Evolutionary conservation across 169 alveolate genomes (phyloP).

Genomic region (Plasmodium gonderi): DNA sequence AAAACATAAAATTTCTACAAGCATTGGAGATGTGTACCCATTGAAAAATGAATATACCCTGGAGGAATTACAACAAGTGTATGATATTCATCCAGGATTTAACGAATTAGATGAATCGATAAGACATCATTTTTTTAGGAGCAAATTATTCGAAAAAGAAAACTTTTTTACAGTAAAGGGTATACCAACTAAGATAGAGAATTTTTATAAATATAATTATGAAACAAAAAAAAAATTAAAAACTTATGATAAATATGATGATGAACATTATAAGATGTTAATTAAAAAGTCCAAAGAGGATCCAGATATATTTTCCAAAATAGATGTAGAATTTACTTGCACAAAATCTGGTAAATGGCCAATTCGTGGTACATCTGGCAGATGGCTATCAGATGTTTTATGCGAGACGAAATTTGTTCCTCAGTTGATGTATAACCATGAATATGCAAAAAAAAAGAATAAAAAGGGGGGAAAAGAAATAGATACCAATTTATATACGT

Average conservation of each 20-base stretch:
- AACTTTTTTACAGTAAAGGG: constrained; percentile 29
- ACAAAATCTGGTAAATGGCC: constrained; percentile 59
- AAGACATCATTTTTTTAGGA: constrained; percentile 41
- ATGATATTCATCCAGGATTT: constrained; percentile 39
- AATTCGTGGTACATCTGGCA: constrained; percentile 17
- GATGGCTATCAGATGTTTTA: constrained; percentile 73
- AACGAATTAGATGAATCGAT: constrained; percentile 24
- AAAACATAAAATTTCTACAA: constrained; percentile 28
- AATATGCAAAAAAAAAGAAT: constrained; percentile 16
- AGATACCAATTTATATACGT: constrained; percentile 20
- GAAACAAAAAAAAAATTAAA: constrained; percentile 38
- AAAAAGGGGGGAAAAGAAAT: neutral
- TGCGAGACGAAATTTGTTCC: constrained; percentile 70
- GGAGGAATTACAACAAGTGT: constrained; percentile 26
- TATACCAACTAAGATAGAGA: constrained; percentile 29
- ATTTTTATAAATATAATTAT: constrained; percentile 65
- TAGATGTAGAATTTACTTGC: constrained; percentile 51
- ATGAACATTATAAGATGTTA: constrained; percentile 25
- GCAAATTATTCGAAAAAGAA: constrained; percentile 3
- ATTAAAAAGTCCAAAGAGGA: constrained; percentile 12
- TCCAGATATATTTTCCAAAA: constrained; percentile 63
- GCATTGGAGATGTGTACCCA: constrained; percentile 38
- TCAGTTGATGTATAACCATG: constrained; percentile 28
- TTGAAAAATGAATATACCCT: constrained; percentile 20
- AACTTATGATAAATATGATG: constrained; percentile 9